phyloP scores from a whole-genome alignment of 164 flowering plant genomes.

The Magnolia kwangsiensis region DNA sequence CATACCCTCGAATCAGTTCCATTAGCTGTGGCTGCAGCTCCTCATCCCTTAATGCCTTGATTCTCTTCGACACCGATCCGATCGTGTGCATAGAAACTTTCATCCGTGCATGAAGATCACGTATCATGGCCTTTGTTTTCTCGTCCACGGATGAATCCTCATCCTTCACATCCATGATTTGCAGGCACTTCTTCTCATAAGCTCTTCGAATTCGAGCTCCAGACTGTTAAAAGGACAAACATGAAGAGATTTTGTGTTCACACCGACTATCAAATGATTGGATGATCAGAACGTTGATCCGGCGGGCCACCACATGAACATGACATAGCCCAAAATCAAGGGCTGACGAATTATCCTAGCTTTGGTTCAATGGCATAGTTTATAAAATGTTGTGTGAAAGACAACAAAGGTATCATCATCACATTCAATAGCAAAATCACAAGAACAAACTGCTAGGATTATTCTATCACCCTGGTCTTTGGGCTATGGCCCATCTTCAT shows the following conservation, averaged over 20 bases:
- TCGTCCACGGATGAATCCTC: slow-evolving; percentile 61
- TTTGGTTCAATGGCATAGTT: not conserved
- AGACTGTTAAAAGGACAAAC: slow-evolving; percentile 34
- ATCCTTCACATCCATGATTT: slow-evolving; percentile 75
- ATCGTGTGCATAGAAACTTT: slow-evolving; percentile 86
- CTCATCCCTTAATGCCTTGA: slow-evolving; percentile 79
- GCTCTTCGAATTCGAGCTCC: slow-evolving; percentile 77
- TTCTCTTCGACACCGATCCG: slow-evolving; percentile 80
- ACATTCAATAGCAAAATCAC: not conserved
- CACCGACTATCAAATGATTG: not conserved
- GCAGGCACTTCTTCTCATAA: slow-evolving; percentile 79
- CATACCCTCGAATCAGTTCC: slow-evolving; percentile 89
- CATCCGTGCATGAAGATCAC: slow-evolving; percentile 84
- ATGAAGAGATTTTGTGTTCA: not conserved
- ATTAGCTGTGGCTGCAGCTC: slow-evolving; percentile 92
- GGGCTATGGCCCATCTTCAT: not conserved
- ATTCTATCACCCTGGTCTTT: not conserved
- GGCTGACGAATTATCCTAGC: not conserved
- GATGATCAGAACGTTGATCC: not conserved
- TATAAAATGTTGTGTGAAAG: too few species aligned
- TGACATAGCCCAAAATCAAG: not conserved
- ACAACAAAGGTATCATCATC: too few species aligned
- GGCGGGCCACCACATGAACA: not conserved
- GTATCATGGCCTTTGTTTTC: slow-evolving; percentile 69
- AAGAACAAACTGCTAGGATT: not conserved